A percentile compares a stretch with the other conserved stretches of the same genome.
Evolutionary conservation across 1,284 basidiomycete species (phyloP).

Genomic region (Porogramme epimiltina): DNA sequence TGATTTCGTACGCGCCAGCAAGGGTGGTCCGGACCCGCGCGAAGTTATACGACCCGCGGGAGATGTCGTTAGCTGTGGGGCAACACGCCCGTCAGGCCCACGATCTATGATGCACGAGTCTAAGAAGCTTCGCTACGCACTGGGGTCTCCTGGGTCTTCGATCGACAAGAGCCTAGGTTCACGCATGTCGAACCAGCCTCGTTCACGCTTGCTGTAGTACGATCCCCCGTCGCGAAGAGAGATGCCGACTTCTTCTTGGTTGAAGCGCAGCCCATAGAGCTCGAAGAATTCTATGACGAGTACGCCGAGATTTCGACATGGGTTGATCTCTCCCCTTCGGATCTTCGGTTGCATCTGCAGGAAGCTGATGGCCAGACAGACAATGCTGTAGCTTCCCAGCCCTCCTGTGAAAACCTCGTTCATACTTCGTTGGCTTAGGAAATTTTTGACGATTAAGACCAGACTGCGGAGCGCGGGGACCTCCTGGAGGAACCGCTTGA

Average conservation of each 20-base stretch:
- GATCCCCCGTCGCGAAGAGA: slow-evolving; percentile 83
- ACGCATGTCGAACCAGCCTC: slow-evolving; percentile 77
- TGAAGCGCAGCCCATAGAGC: slow-evolving; percentile 91
- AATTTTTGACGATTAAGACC: slow-evolving; percentile 88
- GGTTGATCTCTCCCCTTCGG: slow-evolving; percentile 84
- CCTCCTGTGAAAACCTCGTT: slow-evolving; percentile 98
- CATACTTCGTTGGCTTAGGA: slow-evolving; percentile 89
- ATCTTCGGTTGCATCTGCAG: slow-evolving; percentile 97
- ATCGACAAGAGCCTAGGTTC: slow-evolving; percentile 77
- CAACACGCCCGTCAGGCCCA: slow-evolving; percentile 4
- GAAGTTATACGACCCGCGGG: slow-evolving; percentile 86
- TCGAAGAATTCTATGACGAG: slow-evolving; percentile 97
- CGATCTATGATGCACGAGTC: slow-evolving; percentile 5
- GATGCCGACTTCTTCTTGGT: slow-evolving; percentile 90
- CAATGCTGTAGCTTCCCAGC: slow-evolving; percentile 92
- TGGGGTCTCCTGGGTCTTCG: slow-evolving; percentile 92
- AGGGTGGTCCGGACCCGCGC: slow-evolving; percentile 81
- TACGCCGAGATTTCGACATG: slow-evolving; percentile 87
- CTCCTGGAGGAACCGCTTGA: slow-evolving; percentile 78
- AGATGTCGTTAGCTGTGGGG: slow-evolving; percentile 86
- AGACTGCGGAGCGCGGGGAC: slow-evolving; percentile 80
- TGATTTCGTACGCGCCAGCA: slow-evolving; percentile 84
- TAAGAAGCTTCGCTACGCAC: slow-evolving; percentile 51
- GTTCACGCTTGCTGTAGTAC: slow-evolving; percentile 79
- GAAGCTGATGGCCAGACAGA: slow-evolving; percentile 91